Conservation (phyloP, 106 monocot genomes). For the Platanthera guangdongensis region DNA sequence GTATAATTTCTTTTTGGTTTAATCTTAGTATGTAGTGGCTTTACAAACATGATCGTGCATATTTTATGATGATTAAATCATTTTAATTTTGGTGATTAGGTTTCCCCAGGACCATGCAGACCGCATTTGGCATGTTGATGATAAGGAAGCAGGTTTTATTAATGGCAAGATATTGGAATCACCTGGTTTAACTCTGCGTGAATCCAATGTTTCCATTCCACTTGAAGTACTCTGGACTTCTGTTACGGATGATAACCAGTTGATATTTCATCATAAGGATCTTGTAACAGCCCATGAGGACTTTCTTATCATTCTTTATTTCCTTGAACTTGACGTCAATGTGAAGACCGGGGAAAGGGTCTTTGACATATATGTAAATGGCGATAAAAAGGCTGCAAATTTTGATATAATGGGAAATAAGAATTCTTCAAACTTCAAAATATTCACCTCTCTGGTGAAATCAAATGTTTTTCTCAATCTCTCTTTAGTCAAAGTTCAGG, state of each 20-base stretch:
- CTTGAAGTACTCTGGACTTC: constrained; percentile 29
- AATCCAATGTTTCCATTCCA: constrained; percentile 20
- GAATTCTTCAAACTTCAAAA: constrained; percentile 12
- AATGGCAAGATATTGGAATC: constrained; percentile 3
- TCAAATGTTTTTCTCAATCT: constrained; percentile 27
- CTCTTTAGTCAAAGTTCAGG: constrained; percentile 19
- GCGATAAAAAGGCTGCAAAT: constrained; percentile 11
- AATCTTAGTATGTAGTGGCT: background rate
- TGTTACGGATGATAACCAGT: constrained; percentile 2
- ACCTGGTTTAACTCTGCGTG: constrained; percentile 3
- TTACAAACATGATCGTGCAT: background rate
- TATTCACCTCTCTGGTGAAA: constrained; percentile 7
- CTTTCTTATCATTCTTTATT: constrained; percentile 18
- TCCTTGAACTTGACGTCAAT: constrained; percentile 21
- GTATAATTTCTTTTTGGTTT: constrained; percentile 9
- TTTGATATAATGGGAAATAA: constrained; percentile 25
- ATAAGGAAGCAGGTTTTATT: constrained; percentile 5
- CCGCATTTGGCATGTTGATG: constrained; percentile 19
- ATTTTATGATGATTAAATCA: background rate
- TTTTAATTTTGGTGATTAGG: constrained; percentile 11
- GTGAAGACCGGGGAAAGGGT: constrained; percentile 18
- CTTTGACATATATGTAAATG: constrained; percentile 30
- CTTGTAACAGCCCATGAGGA: constrained; percentile 15
- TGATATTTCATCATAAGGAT: constrained; percentile 15
- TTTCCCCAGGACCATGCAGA: constrained; percentile 27